A percentile compares a stretch with the other conserved stretches of the same genome.
phyloP scores from a whole-genome alignment of 257 asterid species.

The Plantago ovata region DNA sequence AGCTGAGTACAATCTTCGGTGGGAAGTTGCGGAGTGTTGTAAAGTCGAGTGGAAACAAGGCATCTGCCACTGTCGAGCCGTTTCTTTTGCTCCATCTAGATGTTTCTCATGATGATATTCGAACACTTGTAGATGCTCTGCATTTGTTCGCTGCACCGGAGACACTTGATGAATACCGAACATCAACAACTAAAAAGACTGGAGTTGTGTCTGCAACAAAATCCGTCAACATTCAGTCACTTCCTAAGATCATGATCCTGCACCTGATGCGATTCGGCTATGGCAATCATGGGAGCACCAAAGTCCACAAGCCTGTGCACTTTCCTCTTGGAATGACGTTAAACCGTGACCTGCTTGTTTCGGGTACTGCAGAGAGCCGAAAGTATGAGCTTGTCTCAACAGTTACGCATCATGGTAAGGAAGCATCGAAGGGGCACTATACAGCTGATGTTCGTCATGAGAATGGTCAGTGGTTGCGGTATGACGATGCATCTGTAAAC shows the following conservation, averaged over 20 bases:
- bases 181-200: slow-evolving; percentile 65
- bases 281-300: slow-evolving; percentile 75
- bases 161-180: slow-evolving; percentile 76
- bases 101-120: slow-evolving; percentile 65
- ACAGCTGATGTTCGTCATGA: slow-evolving; percentile 65
- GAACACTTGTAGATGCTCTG: slow-evolving; percentile 74
- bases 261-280: slow-evolving; percentile 87
- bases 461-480: slow-evolving; percentile 76
- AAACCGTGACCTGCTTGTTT: slow-evolving; percentile 70
- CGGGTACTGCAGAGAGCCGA: slow-evolving; percentile 73
- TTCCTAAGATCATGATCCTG: slow-evolving; percentile 79
- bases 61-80: slow-evolving; percentile 85
- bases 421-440: slow-evolving; percentile 90
- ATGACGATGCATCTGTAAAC: slow-evolving; percentile 69
- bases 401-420: slow-evolving; percentile 87
- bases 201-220: slow-evolving; percentile 74
- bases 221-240: slow-evolving; percentile 60
- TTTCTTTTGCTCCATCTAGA: slow-evolving; percentile 86
- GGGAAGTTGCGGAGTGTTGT: slow-evolving; percentile 84
- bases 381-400: slow-evolving; percentile 76
- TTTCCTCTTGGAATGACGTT: slow-evolving; percentile 72
- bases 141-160: slow-evolving; percentile 71
- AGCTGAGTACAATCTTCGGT: slow-evolving; percentile 73
- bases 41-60: slow-evolving; percentile 74
- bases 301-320: slow-evolving; percentile 67